Conservation (phyloP, 768 basidiomycete genomes). For the Collybia nuda region DNA sequence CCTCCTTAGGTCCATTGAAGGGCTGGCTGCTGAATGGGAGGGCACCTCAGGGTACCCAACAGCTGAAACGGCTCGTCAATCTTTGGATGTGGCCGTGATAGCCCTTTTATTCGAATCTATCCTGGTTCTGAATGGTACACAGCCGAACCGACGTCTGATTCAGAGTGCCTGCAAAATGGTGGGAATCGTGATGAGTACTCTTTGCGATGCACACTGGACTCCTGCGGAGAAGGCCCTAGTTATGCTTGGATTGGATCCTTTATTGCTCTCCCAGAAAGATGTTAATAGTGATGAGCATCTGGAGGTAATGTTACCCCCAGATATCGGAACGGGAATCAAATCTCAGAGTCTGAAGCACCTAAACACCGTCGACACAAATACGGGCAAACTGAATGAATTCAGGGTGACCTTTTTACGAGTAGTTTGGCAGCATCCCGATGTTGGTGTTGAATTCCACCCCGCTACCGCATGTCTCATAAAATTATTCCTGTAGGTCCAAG, state of each 20-base stretch:
- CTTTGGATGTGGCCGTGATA: constrained; percentile 67
- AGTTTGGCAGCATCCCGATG: constrained; percentile 72
- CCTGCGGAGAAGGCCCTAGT: constrained; percentile 64
- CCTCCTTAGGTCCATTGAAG: constrained; percentile 61
- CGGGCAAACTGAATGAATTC: constrained; percentile 10
- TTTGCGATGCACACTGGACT: constrained; percentile 52
- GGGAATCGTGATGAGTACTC: constrained; percentile 30
- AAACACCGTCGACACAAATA: constrained; percentile 12
- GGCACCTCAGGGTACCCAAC: constrained; percentile 39
- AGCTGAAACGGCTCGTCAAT: constrained; percentile 63
- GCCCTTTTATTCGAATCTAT: constrained; percentile 70
- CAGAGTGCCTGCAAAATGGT: constrained; percentile 59
- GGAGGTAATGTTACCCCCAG: constrained; percentile 47
- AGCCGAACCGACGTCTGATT: constrained; percentile 58
- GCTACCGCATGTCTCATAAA: not conserved
- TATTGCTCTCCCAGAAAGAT: constrained; percentile 43
- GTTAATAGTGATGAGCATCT: constrained; percentile 26
- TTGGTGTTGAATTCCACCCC: constrained; percentile 30
- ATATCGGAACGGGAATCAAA: constrained; percentile 60
- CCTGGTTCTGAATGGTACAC: constrained; percentile 63
- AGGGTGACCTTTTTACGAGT: constrained; percentile 49
- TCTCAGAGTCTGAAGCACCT: constrained; percentile 45
- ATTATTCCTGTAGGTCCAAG: constrained; percentile 48
- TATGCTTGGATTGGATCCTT: constrained; percentile 62
- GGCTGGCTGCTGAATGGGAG: constrained; percentile 49